A percentile compares a stretch with the other conserved stretches of the same genome.
Evolutionary conservation across 2,329 filamentous ascomycete species (phyloP).

Genomic region (Juglanconis sp.): DNA sequence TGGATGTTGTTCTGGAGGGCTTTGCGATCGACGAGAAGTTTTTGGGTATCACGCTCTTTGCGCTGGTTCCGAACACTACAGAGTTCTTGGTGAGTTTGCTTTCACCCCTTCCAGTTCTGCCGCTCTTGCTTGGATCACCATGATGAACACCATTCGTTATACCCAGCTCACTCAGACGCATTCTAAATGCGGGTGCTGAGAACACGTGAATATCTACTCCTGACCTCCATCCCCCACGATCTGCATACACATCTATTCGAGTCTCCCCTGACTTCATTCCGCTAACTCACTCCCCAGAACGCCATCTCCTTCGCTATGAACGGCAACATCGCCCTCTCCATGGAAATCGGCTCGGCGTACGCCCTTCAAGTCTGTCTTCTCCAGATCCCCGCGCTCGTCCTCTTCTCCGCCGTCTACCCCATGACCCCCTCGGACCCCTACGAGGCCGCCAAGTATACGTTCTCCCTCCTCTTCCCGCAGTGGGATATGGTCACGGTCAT

Average conservation of each 20-base stretch:
- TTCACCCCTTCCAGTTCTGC: background rate
- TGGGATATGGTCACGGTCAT: constrained; percentile 99
- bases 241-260: background rate
- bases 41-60: constrained; percentile 92
- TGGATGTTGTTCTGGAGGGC: constrained; percentile 90
- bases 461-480: constrained; percentile 91
- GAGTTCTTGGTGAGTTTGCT: constrained; percentile 76
- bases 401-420: constrained; percentile 79
- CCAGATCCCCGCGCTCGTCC: constrained; percentile 87
- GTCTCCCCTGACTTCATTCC: background rate
- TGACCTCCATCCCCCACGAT: constrained; percentile 12
- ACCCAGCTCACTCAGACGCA: constrained; percentile 19
- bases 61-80: constrained; percentile 94
- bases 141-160: constrained; percentile 20
- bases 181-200: constrained; percentile 2
- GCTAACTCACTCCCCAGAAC: constrained; percentile 53
- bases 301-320: constrained; percentile 99
- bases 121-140: background rate
- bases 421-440: constrained; percentile 35
- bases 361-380: constrained; percentile 93
- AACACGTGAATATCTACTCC: constrained; percentile 16
- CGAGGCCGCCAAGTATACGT: constrained; percentile 58
- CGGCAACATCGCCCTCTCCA: constrained; percentile 95
- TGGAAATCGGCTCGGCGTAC: constrained; percentile 98
- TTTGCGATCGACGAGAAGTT: constrained; percentile 96